Percentiles rank a stretch among this genome's conserved stretches.
Evolutionary conservation across 148 eudicot genomes (phyloP).

Genomic region (Vaccinium vitisidaea): DNA sequence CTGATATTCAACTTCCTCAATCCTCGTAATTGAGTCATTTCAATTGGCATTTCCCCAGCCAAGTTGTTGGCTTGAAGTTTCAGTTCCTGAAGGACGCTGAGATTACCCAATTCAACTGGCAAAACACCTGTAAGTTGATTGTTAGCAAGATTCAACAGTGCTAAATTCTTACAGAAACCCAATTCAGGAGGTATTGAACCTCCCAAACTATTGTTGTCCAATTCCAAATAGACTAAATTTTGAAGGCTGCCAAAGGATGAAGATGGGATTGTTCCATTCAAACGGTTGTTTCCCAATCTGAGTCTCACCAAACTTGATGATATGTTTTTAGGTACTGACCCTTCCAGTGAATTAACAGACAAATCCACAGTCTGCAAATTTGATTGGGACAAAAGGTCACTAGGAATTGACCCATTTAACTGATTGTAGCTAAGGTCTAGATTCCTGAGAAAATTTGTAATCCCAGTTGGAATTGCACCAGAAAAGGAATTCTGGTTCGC

Average conservation of each 20-base stretch:
- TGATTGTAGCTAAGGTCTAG: constrained; percentile 76
- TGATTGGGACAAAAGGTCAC: constrained; percentile 1
- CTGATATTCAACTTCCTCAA: too few species aligned
- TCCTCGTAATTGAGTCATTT: constrained; percentile 44
- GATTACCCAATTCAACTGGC: constrained; percentile 43
- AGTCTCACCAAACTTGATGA: constrained; percentile 43
- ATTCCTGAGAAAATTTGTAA: constrained; percentile 38
- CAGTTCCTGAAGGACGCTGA: constrained; percentile 48
- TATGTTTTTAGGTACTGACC: too few species aligned
- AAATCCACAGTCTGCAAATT: too few species aligned
- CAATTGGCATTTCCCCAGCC: constrained; percentile 48
- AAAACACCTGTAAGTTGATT: constrained; percentile 48
- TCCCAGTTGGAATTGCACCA: constrained; percentile 60
- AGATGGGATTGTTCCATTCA: constrained; percentile 43
- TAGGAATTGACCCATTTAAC: constrained; percentile 50
- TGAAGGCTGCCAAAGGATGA: constrained; percentile 32
- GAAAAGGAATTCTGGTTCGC: constrained; percentile 53
- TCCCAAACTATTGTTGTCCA: constrained; percentile 47
- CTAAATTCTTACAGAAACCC: constrained; percentile 45
- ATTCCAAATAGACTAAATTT: constrained; percentile 59
- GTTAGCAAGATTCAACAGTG: constrained; percentile 55
- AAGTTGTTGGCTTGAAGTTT: constrained; percentile 55
- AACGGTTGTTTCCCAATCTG: constrained; percentile 56
- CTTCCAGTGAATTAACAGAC: too few species aligned
- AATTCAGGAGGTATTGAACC: constrained; percentile 59